Conservation (phyloP, 306 rosid species). For the Prunus persica region Prunus_persica_NCBIv2 NC_034012.1:10655001-10655500, state of each 20-base stretch:
- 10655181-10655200: constrained; percentile 44
- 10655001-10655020: neutral
- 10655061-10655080: constrained; percentile 42
- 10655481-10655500: neutral
- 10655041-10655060: constrained; percentile 3
- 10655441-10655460: neutral
- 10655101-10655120: constrained; percentile 72
- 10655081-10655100: constrained; percentile 47
- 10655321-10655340: neutral
- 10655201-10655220: neutral
- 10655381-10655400: neutral
- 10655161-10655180: constrained; percentile 78
- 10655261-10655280: neutral
- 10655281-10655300: neutral
- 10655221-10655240: neutral
- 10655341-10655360: too few species aligned
- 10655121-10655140: constrained; percentile 39
- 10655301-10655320: neutral
- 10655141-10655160: constrained; percentile 71
- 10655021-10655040: neutral
- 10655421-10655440: too few species aligned
- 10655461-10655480: neutral
- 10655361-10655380: neutral
- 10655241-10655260: neutral
- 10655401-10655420: neutral